Evolutionary conservation across 495 filamentous ascomycete species (phyloP).

Genomic region (Aspergillus diversus): DNA sequence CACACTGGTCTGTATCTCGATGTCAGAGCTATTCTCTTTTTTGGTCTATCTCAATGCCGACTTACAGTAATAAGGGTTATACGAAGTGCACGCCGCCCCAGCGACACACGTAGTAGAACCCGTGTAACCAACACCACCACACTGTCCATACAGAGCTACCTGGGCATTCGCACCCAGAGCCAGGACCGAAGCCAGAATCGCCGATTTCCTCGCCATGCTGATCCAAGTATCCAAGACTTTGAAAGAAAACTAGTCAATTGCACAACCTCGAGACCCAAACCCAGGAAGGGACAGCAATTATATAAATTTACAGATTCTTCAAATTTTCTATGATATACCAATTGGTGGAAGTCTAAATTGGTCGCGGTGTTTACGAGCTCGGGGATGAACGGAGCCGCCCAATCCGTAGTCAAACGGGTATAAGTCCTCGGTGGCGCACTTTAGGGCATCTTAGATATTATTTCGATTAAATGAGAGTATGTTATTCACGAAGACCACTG

Average conservation of each 20-base stretch:
- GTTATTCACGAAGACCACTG: not conserved
- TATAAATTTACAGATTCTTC: not conserved
- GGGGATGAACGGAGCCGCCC: not conserved
- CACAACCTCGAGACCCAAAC: not conserved
- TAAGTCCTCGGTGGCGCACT: not conserved
- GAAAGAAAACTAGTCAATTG: too few species aligned
- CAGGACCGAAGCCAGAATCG: not conserved
- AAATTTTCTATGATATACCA: not conserved
- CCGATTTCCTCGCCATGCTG: not conserved
- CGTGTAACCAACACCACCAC: not conserved
- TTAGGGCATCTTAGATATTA: not conserved
- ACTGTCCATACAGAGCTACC: not conserved
- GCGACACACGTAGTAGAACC: not conserved
- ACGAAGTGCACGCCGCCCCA: not conserved
- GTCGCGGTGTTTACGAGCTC: not conserved
- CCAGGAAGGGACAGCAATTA: not conserved
- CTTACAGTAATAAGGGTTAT: conserved; percentile 5
- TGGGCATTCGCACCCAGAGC: not conserved
- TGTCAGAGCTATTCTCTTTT: too few species aligned
- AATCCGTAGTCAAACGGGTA: conserved; percentile 3
- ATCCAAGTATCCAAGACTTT: too few species aligned
- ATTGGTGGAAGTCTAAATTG: not conserved
- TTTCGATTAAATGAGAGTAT: not conserved
- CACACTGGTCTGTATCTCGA: conserved; percentile 1
- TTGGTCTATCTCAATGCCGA: too few species aligned